Conservation (phyloP, 2,329 filamentous ascomycete species). For the Niveomyces coronatus region DNA sequence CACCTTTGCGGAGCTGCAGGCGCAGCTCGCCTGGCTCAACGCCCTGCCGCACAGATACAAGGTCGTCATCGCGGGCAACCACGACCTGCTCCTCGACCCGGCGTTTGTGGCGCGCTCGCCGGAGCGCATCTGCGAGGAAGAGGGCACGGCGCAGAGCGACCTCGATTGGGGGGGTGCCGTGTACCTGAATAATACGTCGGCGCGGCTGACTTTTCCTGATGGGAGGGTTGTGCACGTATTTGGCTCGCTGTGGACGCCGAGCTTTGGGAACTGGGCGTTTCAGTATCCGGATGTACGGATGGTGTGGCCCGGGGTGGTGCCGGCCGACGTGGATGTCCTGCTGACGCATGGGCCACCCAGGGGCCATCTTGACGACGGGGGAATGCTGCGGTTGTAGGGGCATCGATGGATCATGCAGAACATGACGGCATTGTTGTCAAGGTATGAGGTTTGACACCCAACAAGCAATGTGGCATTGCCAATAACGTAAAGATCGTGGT, state of each 20-base stretch:
- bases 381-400: constrained; percentile 8
- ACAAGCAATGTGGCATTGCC: neutral
- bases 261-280: constrained; percentile 29
- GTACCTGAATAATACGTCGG: constrained; percentile 22
- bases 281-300: constrained; percentile 24
- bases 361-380: constrained; percentile 23
- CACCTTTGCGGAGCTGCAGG: constrained; percentile 28
- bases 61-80: constrained; percentile 36
- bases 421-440: constrained; percentile 1
- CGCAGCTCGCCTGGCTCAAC: constrained; percentile 29
- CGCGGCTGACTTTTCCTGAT: constrained; percentile 17
- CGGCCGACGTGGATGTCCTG: constrained; percentile 23
- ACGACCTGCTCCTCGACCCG: constrained; percentile 26
- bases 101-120: constrained; percentile 7
- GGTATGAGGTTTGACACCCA: constrained; percentile 1
- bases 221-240: constrained; percentile 22
- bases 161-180: constrained; percentile 23
- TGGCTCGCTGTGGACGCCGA: constrained; percentile 24
- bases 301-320: constrained; percentile 16
- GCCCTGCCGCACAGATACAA: constrained; percentile 30
- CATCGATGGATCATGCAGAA: neutral
- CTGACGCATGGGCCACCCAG: constrained; percentile 28
- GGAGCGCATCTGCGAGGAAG: constrained; percentile 9
- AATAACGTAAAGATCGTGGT: neutral
- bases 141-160: constrained; percentile 2